Base-by-base conservation (phyloP, 1,284 basidiomycete species). In the Inonotus hispidus region DNA sequence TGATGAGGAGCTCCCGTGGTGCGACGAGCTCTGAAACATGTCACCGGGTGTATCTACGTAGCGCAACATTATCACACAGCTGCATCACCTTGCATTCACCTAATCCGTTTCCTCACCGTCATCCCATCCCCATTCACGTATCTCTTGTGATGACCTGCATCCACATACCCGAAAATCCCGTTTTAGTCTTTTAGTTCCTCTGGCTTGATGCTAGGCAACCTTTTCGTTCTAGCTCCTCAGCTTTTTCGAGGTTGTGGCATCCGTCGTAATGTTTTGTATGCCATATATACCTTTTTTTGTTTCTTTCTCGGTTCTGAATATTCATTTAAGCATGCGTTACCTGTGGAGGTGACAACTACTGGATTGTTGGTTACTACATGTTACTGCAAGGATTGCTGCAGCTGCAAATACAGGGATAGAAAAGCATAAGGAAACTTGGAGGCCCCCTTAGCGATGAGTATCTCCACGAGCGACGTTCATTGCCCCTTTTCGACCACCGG, bases 1-100 rank as follows among this genome's bases (percentile, higher is more conserved):
- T 59, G 77, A 81, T 47, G 77, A 76, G 1, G 74, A 81, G 67
- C 70, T 85, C 46, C 84, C 84, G 52, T 87, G 68, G 69, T 87
- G 86, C 72, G 84, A 88, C 62, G 79, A 83, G 72, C 61, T 62
- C 50, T 61, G 38, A 56, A 27, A 16, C 57, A 49, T n/a, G 25
- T 45, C n/a, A 16, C 25, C 16, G 6, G 41, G 11, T 10, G 25
- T 29, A 21, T 29, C 23, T 23, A 25, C 14, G 6, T 32, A 47
- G 21, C 19, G 21, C 14, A 25, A 4, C 27, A 4, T 57, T 21
- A 23, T 55, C 13, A 43, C 56, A 43, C 56, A 37, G 16, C 46
- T 37, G 16, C 46, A 29, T 50, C 27, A 29, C 29, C 46, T 10
- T 52, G 13, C 43, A 37, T 32, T 35, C 19, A 29, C 37, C 37